Evolutionary conservation across 768 basidiomycete species (phyloP), one percentile per base, ranked within the genome.

Genomic region (Tricholoma sp.): DNA sequence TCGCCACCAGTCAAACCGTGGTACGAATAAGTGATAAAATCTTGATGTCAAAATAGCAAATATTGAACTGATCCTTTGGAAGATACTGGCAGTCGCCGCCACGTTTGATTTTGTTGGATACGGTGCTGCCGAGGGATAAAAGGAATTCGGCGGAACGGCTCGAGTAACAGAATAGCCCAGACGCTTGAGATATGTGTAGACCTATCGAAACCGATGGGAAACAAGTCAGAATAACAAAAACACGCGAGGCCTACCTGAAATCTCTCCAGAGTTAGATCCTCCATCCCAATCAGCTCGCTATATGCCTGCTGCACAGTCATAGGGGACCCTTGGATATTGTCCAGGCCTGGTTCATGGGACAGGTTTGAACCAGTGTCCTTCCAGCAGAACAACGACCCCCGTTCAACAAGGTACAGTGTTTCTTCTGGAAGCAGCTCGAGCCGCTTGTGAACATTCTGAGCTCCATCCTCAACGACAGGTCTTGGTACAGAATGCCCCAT

Each of bases 291-390:
- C 83, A 96, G 89, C 65, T 90, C 88, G 1, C 80, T 77, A 65
- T 85, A 98, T 0, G 88, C 93, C 64, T 98, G 92, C 68, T 97
- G 91, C 3, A 93, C 94, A 51, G 83, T 85, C 89, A 98, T 95
- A 0, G 93, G 91, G 0, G 77, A 73, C 4, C 89, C 91, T 12
- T 72, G 72, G 10, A 83, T 68, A 8, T 73, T 72, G 28, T 75
- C 72, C 47, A 74, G 37, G 29, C 70, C 73, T 11, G 68, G 62
- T 6, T 75, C 68, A 53, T 18, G 39, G 15, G 70, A 51, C 12
- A 67, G 45, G 34, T 69, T 59, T 31, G 70, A 44, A 29, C 72
- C 69, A 11, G 65, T 66, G 0, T 82, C 75, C 65, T 85, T 88
- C 82, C 88, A 94, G 64, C 94, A 94, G 59, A 91, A 89, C 59